Base-by-base conservation (phyloP, 1,284 basidiomycete species). In the Boletus mariae region DNA sequence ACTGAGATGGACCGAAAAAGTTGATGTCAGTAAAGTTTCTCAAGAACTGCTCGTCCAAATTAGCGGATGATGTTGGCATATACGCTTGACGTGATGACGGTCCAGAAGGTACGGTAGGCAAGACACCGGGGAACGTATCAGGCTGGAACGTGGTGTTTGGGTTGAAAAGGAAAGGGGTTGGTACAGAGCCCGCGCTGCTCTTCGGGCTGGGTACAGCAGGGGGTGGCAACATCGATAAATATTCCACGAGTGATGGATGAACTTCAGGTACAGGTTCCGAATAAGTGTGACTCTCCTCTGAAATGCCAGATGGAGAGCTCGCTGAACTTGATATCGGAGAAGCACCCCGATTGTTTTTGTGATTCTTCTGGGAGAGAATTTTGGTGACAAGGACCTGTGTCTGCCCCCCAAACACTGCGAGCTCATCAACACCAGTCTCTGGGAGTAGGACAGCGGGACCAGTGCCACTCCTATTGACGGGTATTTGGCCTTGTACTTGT, bases 331-430 rank as follows among this genome's bases (percentile, higher is more conserved):
- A 46, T 12, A 50, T 25, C 2, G 66, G 32, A 28, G 66, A 51
- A 5, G 60, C 42, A 7, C 59, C 44, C n/a, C 52, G 57, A 8
- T 46, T 45, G 9, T 59, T 59, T 46, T 58, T 65, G 28, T 60
- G 63, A 48, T 65, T 69, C 47, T 62, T 60, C 13, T 59, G 59
- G 12, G 73, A 73, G 34, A 82, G 68, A 46, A 80, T 67, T 58
- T 73, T 82, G 68, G 75, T 82, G 47, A 84, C 81, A 17, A 83
- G 60, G 35, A 82, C 73, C 41, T 74, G 73, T 8, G 81, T 83
- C 57, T 81, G 80, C 5, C 80, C 84, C 44, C 83, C 84, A 49
- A 85, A 85, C n/a, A 85, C 73, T 17, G 84, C 82, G 17, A 86
- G 74, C 60, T 84, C 82, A 57, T 85, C 75, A 38, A 77, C 80